Evolutionary conservation across 2,329 filamentous ascomycete species (phyloP), one percentile per base, ranked within the genome.

Genomic region (Aplosporella prunicola): DNA sequence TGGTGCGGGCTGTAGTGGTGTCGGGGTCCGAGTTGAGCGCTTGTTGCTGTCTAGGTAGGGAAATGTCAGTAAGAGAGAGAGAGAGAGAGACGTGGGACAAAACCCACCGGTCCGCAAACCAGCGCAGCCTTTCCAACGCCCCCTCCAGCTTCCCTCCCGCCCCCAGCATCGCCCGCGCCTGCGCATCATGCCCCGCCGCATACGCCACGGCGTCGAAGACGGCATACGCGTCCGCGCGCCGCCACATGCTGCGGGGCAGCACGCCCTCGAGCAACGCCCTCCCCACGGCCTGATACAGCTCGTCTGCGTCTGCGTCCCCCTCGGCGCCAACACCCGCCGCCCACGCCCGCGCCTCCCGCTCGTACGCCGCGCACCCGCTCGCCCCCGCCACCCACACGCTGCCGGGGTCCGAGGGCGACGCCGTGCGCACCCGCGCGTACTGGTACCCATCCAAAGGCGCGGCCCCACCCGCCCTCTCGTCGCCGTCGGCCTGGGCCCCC

Each of bases 171-270:
- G 48, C 41, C 32, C 56, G 49, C 15, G 66, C 54, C 5, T 59
- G 65, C 8, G 48, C 47, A 45, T 78, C 73, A 53, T 78, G 72
- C 13, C 59, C 47, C 34, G 63, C 63, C 25, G 66, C 60, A 50
- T 77, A 77, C 20, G 66, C 62, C 29, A 78, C 53, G 46, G 70
- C 76, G 42, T 78, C 72, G 37, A 65, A 71, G 42, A 78, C 70
- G 9, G 61, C 49, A 43, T 67, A 64, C 2, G 73, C 72, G 40
- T 75, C 69, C 8, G 51, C 52, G 48, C 73, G 76, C 37, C 63
- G 62, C 34, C 65, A 69, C 9, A 48, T 18, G 22, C 51, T 47
- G 26, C 49, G 43, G 9, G 53, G 47, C 14, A 71, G 56, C 20
- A 65, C 50, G 1, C 58, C 64, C 2, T 58, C 51, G 14, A 76